phyloP scores from a whole-genome alignment of 1,284 basidiomycete genomes.

The Irpex rosettiformis region DNA sequence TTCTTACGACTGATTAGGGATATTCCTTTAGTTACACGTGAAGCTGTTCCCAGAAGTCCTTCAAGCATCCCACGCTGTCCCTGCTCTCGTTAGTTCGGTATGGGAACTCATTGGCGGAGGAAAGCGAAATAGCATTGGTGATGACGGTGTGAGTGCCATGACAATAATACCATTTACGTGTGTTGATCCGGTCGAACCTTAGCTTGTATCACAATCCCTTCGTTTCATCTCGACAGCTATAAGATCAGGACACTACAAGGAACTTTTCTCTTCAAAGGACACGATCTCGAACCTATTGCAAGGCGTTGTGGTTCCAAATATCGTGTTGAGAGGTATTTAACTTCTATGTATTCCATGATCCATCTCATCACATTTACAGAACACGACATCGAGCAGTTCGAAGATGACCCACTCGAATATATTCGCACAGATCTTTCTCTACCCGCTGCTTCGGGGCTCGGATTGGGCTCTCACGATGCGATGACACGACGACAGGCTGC shows the following conservation, averaged over 20 bases:
- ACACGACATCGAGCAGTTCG: constrained; percentile 94
- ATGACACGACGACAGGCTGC: constrained; percentile 89
- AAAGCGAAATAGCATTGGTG: constrained; percentile 63
- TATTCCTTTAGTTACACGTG: constrained; percentile 69
- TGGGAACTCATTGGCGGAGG: constrained; percentile 87
- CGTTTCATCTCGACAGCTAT: constrained; percentile 93
- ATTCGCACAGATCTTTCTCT: constrained; percentile 86
- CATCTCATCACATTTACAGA: constrained; percentile 33
- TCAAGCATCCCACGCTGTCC: constrained; percentile 63
- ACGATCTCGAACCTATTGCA: constrained; percentile 85
- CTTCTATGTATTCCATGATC: background rate
- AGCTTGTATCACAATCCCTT: constrained; percentile 93
- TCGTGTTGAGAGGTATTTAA: constrained; percentile 64
- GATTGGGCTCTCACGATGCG: constrained; percentile 40
- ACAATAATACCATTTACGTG: constrained; percentile 4
- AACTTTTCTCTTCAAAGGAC: constrained; percentile 67
- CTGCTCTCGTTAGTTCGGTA: constrained; percentile 84
- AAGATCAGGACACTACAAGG: constrained; percentile 76
- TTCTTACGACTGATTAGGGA: constrained; percentile 2
- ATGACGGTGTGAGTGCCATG: constrained; percentile 66
- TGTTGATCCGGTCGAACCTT: constrained; percentile 1
- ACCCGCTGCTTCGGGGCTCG: constrained; percentile 41
- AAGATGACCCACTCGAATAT: constrained; percentile 96
- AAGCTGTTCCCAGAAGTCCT: constrained; percentile 92
- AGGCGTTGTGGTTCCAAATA: constrained; percentile 93